A percentile compares a stretch with the other conserved stretches of the same genome.
Evolutionary conservation across 768 basidiomycete species (phyloP).

Genomic region (Lentinula detonsa): DNA sequence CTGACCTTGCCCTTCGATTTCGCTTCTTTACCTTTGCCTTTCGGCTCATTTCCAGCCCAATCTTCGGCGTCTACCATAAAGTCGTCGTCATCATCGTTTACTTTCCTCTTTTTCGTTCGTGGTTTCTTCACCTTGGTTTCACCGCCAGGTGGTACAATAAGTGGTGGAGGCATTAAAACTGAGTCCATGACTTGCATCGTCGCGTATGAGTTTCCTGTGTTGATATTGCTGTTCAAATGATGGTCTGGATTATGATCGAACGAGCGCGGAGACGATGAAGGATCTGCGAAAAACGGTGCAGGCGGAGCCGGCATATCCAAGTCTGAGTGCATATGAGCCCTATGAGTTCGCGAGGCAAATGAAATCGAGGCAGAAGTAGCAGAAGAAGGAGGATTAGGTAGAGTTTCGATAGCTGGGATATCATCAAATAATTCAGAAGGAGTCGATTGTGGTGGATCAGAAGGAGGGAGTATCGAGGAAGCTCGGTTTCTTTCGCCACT

Average conservation of each 20-base stretch:
- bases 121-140: slow-evolving; percentile 16
- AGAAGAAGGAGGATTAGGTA: slow-evolving; percentile 17
- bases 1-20: slow-evolving; percentile 11
- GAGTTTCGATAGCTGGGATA: slow-evolving; percentile 29
- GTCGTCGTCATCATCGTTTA: slow-evolving; percentile 19
- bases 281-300: slow-evolving; percentile 16
- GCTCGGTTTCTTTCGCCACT: neutral
- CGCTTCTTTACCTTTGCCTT: slow-evolving; percentile 15
- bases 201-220: neutral
- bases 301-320: slow-evolving; percentile 15
- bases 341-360: neutral
- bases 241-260: too few relatives aligned
- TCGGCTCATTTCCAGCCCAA: slow-evolving; percentile 13
- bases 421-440: slow-evolving; percentile 9
- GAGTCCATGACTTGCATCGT: neutral
- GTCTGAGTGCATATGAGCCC: slow-evolving; percentile 8
- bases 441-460: slow-evolving; percentile 27
- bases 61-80: slow-evolving; percentile 7
- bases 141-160: slow-evolving; percentile 6
- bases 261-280: slow-evolving; percentile 15
- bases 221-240: neutral
- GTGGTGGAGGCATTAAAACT: neutral
- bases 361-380: slow-evolving; percentile 11
- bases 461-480: slow-evolving; percentile 21
- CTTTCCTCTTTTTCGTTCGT: slow-evolving; percentile 25